Evolutionary conservation across 2,329 filamentous ascomycete species (phyloP).

Genomic region (Curvularia spicifera): DNA sequence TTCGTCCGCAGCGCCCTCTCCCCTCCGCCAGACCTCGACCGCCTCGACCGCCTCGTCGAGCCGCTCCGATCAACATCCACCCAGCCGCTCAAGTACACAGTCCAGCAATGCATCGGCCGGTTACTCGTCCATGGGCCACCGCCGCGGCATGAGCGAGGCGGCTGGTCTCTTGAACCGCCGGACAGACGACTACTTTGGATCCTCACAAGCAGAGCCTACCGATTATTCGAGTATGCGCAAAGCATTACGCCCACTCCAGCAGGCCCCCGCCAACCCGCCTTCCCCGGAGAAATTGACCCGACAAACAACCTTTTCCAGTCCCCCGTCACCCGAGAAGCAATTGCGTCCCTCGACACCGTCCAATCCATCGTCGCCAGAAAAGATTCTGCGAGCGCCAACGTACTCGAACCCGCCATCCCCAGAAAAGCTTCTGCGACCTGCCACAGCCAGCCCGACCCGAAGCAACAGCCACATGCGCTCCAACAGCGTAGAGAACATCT

Average conservation of each 20-base stretch:
- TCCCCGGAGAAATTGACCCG: constrained; percentile 8
- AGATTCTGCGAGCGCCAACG: constrained; percentile 26
- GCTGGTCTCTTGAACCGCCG: constrained; percentile 61
- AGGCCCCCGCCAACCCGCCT: constrained; percentile 39
- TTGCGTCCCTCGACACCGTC: constrained; percentile 7
- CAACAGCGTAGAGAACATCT: constrained; percentile 52
- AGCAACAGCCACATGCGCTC: constrained; percentile 40
- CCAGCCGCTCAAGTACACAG: constrained; percentile 70
- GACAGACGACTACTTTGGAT: constrained; percentile 54
- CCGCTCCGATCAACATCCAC: constrained; percentile 65
- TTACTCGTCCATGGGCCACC: constrained; percentile 61
- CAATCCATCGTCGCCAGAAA: constrained; percentile 26
- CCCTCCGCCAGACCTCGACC: constrained; percentile 69
- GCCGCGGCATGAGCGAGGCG: constrained; percentile 77
- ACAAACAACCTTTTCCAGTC: constrained; percentile 28
- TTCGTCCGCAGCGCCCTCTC: constrained; percentile 52
- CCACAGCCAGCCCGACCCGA: constrained; percentile 24
- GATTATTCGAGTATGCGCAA: constrained; percentile 76
- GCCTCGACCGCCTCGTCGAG: constrained; percentile 74
- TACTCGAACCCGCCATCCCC: constrained; percentile 16
- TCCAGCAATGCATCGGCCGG: constrained; percentile 74
- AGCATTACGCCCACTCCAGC: constrained; percentile 67
- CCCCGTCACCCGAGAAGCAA: constrained; percentile 13
- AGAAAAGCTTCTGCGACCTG: constrained; percentile 35
- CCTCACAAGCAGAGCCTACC: constrained; percentile 59